phyloP scores from a whole-genome alignment of 148 eudicot genomes.

The Mesembryanthemum crystallinum region DNA sequence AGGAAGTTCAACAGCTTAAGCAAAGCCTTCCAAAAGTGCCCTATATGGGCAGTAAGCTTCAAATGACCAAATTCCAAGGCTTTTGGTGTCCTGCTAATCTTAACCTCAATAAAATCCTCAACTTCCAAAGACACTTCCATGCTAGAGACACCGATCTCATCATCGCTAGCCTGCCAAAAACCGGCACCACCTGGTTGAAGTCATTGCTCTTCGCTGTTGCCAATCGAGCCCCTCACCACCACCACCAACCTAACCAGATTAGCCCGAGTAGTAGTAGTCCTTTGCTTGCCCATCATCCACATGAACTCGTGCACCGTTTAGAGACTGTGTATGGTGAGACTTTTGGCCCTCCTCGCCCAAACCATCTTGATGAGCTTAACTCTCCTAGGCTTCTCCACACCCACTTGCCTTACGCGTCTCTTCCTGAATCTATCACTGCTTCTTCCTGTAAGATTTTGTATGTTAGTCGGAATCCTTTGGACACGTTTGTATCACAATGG shows the following conservation, averaged over 20 bases:
- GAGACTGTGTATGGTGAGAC: conserved; percentile 11
- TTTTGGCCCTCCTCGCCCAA: background rate
- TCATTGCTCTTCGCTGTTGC: conserved; percentile 12
- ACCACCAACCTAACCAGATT: background rate
- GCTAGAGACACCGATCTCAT: conserved; percentile 21
- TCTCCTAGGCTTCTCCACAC: conserved; percentile 18
- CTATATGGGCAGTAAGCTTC: background rate
- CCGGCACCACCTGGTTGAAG: conserved; percentile 26
- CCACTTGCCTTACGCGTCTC: conserved; percentile 21
- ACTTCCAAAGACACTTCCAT: conserved; percentile 13
- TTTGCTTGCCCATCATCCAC: conserved; percentile 10
- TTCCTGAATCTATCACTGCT: conserved; percentile 13
- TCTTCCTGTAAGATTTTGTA: conserved; percentile 16
- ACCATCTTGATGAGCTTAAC: conserved; percentile 15
- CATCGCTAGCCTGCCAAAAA: conserved; percentile 17
- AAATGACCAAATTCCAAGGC: conserved; percentile 5
- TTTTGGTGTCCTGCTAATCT: conserved; percentile 3
- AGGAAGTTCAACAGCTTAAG: background rate
- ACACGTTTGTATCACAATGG: conserved; percentile 18
- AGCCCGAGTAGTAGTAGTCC: conserved; percentile 1
- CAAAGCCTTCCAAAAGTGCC: conserved; percentile 5
- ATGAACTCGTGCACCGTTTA: conserved; percentile 17
- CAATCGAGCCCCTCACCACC: background rate
- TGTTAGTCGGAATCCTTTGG: conserved; percentile 22
- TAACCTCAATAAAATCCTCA: background rate